These are phyloP conservation scores for Penicillium sp. DNA, from an alignment of 2,329 filamentous ascomycete genomes.

Conservation along the genomic window DNA sequence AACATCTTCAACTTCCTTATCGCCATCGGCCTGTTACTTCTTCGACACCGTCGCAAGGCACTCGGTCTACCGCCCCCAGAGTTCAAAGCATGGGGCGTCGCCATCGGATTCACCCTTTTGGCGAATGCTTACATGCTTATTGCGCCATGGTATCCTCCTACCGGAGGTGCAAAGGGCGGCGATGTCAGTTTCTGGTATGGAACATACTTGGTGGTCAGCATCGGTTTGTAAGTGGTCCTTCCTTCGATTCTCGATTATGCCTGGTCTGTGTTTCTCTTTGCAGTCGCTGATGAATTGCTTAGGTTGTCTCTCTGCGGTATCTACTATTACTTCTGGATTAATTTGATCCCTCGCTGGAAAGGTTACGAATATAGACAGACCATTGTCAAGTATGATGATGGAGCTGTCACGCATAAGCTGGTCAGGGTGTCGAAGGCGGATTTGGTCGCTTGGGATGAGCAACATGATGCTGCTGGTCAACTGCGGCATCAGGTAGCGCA, in stretches of 20 bases:
- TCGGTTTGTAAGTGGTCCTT: conserved; percentile 46
- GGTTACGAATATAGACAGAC: conserved; percentile 61
- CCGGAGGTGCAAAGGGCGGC: conserved; percentile 61
- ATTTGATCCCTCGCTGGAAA: conserved; percentile 57
- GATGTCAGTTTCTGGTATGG: conserved; percentile 76
- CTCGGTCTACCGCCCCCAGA: conserved; percentile 54
- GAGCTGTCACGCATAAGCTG: conserved; percentile 54
- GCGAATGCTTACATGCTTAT: conserved; percentile 65
- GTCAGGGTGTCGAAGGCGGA: conserved; percentile 58
- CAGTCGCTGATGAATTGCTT: background rate
- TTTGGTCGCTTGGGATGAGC: conserved; percentile 60
- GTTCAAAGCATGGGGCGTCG: conserved; percentile 63
- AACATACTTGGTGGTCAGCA: conserved; percentile 67
- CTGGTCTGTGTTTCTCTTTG: background rate
- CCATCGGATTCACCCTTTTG: conserved; percentile 63
- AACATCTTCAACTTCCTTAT: conserved; percentile 4
- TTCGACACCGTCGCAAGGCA: conserved; percentile 59
- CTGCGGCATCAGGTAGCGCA: background rate
- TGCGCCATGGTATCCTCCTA: conserved; percentile 73
- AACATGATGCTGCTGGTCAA: conserved; percentile 56
- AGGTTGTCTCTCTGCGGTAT: conserved; percentile 58
- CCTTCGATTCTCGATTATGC: background rate
- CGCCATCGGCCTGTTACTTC: conserved; percentile 55
- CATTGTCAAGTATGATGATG: conserved; percentile 55
- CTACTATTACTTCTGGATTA: conserved; percentile 65